Conservation (phyloP, 306 rosid genomes). For the Parietaria judaica region DNA sequence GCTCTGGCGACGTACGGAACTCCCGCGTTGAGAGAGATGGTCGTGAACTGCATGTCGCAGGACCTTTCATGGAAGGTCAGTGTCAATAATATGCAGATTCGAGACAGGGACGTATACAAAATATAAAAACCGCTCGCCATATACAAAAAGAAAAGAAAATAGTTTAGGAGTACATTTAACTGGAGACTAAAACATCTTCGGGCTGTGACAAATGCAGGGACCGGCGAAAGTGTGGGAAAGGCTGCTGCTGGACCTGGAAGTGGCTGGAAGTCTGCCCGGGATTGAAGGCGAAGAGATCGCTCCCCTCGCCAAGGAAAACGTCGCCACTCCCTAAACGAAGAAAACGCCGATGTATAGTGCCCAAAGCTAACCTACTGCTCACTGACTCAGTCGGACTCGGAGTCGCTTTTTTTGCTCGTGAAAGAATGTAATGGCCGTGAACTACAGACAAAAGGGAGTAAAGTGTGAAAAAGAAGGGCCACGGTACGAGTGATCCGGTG, state of each 20-base stretch:
- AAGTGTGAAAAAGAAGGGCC: no score
- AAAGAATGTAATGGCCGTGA: no score
- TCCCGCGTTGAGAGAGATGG: slow-evolving; percentile 28
- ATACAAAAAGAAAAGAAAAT: not conserved
- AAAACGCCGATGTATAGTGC: not conserved
- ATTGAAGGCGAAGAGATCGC: slow-evolving; percentile 70
- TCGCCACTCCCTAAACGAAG: slow-evolving; percentile 52
- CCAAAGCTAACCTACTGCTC: not conserved
- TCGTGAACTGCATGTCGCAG: slow-evolving; percentile 42
- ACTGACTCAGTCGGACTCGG: slow-evolving; percentile 7
- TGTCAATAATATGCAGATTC: not conserved
- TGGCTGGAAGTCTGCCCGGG: slow-evolving; percentile 53
- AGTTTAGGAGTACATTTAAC: no score
- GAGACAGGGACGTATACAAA: no score
- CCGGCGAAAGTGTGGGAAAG: slow-evolving; percentile 83
- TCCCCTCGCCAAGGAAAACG: slow-evolving; percentile 70
- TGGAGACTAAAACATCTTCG: not conserved
- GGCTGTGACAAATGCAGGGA: slow-evolving; percentile 36
- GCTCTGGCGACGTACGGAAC: slow-evolving; percentile 27
- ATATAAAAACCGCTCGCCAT: not conserved
- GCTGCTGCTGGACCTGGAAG: slow-evolving; percentile 54
- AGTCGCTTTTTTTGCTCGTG: not conserved
- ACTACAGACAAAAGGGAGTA: no score
- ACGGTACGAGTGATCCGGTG: not conserved
- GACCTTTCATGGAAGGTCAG: slow-evolving; percentile 49